phyloP scores from a whole-genome alignment of 768 basidiomycete genomes.

The Rhizopogon sp. region DNA sequence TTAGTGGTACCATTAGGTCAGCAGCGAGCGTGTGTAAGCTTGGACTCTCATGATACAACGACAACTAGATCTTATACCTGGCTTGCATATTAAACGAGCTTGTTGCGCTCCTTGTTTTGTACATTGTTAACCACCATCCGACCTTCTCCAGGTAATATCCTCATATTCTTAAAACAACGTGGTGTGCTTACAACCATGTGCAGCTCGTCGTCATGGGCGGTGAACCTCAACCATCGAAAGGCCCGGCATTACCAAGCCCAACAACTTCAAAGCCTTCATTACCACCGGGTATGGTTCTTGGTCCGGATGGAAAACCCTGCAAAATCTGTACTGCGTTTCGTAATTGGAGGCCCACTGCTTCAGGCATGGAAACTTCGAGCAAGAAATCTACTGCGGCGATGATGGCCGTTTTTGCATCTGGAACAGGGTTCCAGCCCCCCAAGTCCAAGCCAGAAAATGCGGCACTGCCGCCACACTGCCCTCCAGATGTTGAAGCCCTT shows the following conservation, averaged over 20 bases:
- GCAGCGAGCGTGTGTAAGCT: too few species aligned
- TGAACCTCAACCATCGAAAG: not conserved
- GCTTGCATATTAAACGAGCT: too few species aligned
- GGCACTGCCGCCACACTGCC: slow-evolving; percentile 63
- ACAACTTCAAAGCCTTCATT: slow-evolving; percentile 24
- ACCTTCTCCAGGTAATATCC: not conserved
- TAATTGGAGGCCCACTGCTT: slow-evolving; percentile 49
- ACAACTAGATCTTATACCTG: too few species aligned
- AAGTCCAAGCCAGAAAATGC: slow-evolving; percentile 25
- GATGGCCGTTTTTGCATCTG: slow-evolving; percentile 29
- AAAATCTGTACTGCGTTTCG: slow-evolving; percentile 86
- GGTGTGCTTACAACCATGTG: not conserved
- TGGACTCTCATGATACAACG: too few species aligned
- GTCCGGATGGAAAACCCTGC: slow-evolving; percentile 93
- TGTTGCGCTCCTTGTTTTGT: too few species aligned
- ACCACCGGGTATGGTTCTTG: slow-evolving; percentile 83
- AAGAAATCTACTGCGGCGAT: slow-evolving; percentile 28
- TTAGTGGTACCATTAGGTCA: too few species aligned
- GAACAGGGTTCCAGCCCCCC: slow-evolving; percentile 18
- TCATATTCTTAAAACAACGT: not conserved
- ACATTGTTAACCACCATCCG: too few species aligned
- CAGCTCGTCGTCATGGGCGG: not conserved
- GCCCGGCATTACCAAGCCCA: slow-evolving; percentile 3
- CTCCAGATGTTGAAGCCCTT: slow-evolving; percentile 85
- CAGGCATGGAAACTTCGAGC: slow-evolving; percentile 17